Conservation (phyloP, 108 stramenopile species). For the Cylindrotheca closterium region DNA sequence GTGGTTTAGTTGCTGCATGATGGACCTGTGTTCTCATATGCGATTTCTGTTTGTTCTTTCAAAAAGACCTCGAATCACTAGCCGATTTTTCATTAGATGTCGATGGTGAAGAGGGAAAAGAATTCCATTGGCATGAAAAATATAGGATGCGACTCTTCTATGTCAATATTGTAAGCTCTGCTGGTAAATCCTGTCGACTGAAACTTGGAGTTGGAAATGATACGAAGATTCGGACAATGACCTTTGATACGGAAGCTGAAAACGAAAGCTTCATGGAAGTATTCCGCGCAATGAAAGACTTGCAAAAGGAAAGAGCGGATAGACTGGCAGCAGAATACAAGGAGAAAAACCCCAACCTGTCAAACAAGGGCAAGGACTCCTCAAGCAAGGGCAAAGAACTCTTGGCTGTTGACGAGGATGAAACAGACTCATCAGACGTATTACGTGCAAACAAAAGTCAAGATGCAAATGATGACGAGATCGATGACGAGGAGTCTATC, state of each 20-base stretch:
- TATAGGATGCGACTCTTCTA: constrained; percentile 8
- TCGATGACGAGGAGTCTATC: no score
- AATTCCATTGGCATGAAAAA: constrained; percentile 24
- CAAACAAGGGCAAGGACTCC: background rate
- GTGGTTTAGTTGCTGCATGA: background rate
- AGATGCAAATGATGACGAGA: background rate
- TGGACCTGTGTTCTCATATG: no score
- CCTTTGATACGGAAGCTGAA: constrained; percentile 19
- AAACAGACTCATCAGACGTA: background rate
- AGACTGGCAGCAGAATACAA: constrained; percentile 8
- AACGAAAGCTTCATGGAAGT: constrained; percentile 25
- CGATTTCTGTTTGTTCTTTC: no score
- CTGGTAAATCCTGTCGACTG: constrained; percentile 9
- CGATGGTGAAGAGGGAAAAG: no score
- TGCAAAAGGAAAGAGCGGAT: constrained; percentile 5
- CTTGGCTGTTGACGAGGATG: background rate
- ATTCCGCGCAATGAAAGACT: constrained; percentile 14
- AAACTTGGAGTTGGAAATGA: constrained; percentile 13
- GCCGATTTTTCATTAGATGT: no score
- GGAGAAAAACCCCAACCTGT: background rate
- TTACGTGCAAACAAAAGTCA: background rate
- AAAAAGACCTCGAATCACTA: no score
- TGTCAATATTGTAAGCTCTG: constrained; percentile 7
- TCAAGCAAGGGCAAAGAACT: background rate
- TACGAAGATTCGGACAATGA: constrained; percentile 3